phyloP scores from a whole-genome alignment of 2,329 filamentous ascomycete species.

The Colletotrichum kahawae region DNA sequence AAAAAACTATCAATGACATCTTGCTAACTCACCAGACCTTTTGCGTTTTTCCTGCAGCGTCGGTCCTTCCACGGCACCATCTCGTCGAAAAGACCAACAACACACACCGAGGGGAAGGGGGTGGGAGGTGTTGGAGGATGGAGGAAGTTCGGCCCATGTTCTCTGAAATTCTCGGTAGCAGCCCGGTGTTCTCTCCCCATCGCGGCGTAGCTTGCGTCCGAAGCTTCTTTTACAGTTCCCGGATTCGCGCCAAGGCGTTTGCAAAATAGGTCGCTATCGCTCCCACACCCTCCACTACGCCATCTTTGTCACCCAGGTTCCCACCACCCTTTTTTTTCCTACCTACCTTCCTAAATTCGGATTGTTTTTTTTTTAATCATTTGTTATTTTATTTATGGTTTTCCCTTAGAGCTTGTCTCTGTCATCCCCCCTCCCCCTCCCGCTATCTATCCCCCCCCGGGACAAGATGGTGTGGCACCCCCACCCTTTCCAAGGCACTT shows the following conservation, averaged over 20 bases:
- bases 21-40: background rate
- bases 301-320: background rate
- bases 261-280: background rate
- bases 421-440: background rate
- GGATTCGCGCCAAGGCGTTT: background rate
- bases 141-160: background rate
- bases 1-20: background rate
- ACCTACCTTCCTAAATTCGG: background rate
- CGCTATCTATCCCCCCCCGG: background rate
- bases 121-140: background rate
- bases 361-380: background rate
- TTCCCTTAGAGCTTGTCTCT: background rate
- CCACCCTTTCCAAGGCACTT: background rate
- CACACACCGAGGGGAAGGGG: background rate
- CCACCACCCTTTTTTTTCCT: background rate
- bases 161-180: background rate
- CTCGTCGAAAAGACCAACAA: background rate
- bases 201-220: background rate
- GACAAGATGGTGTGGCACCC: background rate
- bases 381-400: background rate
- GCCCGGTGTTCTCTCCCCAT: background rate
- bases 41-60: background rate
- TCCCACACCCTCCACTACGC: background rate
- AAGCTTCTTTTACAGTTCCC: background rate
- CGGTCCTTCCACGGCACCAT: constrained; percentile 19